Evolutionary conservation across 495 filamentous ascomycete genomes (phyloP), one percentile per base, ranked within the genome.

Genomic region (Xylaria longipes): DNA sequence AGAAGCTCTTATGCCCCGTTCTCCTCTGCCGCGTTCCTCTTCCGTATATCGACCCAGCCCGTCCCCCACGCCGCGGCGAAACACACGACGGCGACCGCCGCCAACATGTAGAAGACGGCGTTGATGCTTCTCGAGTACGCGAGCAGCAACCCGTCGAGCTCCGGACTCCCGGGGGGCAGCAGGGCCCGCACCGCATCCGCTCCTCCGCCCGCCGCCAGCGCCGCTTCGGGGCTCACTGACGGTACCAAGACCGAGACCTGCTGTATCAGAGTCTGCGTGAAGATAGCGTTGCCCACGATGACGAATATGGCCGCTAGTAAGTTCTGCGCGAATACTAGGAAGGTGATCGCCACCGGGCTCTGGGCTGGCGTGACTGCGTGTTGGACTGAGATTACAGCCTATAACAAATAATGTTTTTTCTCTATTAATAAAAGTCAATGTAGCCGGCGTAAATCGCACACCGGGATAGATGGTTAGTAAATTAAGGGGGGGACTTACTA

Each of bases 321-420:
- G 15, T 80, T 83, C 71, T 90, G 88, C 63, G 77, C 80, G 77
- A 89, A 88, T 54, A 84, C 80, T 41, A 87, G 75, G 60, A 88
- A 76, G 3, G 87, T 79, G 73, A 86, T 86, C n/a, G 80, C 85
- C 27, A 86, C 77, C 43, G 88, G 80, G 35, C 85, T 77, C 58
- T 87, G 78, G n/a, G 75, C 74, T 50, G 75, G 75, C 3, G 82
- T 79, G 11, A 87, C 77, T n/a, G 75, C 75, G 75, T 83, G 84
- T 77, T 90, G 89, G 41, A 87, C 81, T 11, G 88, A 83, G 46
- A 89, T 82, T 31, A 89, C 77, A 11, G 87, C 68, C 80, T 80
- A 66, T 25, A 54, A 45, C n/a, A n/a, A 56, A 74, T 22, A 84
- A 72, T n/a, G 72, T 80, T 79, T 31, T 52, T 17, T 6, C 35